phyloP scores from a whole-genome alignment of 352 stramenopile genomes.

The Phytophthora chlamydospora region DNA sequence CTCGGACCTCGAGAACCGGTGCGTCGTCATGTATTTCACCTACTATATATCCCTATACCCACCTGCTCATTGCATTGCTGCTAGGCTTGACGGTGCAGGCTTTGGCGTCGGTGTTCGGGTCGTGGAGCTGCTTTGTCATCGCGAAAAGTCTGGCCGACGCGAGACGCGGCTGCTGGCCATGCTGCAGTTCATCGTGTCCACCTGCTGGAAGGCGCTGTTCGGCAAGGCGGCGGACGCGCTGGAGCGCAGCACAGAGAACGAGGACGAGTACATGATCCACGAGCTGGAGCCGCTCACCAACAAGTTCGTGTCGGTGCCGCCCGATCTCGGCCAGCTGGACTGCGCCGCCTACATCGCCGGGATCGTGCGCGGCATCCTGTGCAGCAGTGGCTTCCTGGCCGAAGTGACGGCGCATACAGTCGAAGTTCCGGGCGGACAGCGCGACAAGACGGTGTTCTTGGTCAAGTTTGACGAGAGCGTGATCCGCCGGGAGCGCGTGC shows the following conservation, averaged over 20 bases:
- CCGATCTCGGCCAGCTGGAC: slow-evolving; percentile 95
- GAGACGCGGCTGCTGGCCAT: slow-evolving; percentile 89
- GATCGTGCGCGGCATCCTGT: slow-evolving; percentile 91
- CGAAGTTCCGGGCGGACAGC: slow-evolving; percentile 60
- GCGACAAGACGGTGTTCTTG: slow-evolving; percentile 87
- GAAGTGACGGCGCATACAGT: slow-evolving; percentile 82
- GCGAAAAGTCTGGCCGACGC: slow-evolving; percentile 78
- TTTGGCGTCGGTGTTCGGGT: slow-evolving; percentile 96
- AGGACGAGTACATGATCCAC: slow-evolving; percentile 99
- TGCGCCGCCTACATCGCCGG: slow-evolving; percentile 97
- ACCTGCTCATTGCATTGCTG: background rate
- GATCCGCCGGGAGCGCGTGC: slow-evolving; percentile 73
- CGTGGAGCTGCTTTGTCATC: slow-evolving; percentile 92
- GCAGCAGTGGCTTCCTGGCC: slow-evolving; percentile 82
- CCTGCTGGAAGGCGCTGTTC: slow-evolving; percentile 96
- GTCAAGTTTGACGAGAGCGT: slow-evolving; percentile 88
- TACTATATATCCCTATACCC: background rate
- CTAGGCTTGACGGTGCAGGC: slow-evolving; percentile 92
- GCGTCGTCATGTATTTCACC: background rate
- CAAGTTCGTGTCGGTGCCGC: slow-evolving; percentile 96
- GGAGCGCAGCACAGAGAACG: slow-evolving; percentile 96
- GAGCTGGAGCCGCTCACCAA: slow-evolving; percentile 94
- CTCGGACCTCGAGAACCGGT: slow-evolving; percentile 94
- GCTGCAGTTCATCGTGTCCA: slow-evolving; percentile 94
- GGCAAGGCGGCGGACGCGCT: slow-evolving; percentile 96